phyloP scores from a whole-genome alignment of 345 rosid species.

The Trapa incisa region DNA sequence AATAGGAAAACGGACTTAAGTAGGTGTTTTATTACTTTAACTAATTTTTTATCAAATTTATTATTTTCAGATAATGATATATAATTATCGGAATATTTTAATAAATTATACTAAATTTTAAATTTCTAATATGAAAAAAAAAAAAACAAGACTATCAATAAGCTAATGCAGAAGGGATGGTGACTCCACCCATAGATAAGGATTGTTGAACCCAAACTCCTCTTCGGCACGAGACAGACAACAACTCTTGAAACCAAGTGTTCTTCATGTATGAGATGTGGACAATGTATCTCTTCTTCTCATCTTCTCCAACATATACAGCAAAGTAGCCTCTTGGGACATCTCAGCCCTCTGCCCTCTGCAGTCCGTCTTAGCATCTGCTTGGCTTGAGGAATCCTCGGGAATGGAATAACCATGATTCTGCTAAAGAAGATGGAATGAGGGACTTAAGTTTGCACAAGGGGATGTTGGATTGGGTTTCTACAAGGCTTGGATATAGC shows the following conservation, averaged over 20 bases:
- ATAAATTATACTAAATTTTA: too few relatives aligned
- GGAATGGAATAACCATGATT: slow-evolving; percentile 9
- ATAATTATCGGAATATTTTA: too few relatives aligned
- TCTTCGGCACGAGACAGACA: slow-evolving; percentile 2
- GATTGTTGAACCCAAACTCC: slow-evolving; percentile 21
- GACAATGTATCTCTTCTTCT: slow-evolving; percentile 22
- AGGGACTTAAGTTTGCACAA: too few relatives aligned
- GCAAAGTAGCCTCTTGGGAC: slow-evolving; percentile 28
- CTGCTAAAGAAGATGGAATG: neutral
- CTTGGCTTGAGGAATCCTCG: slow-evolving; percentile 5
- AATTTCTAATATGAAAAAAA: too few relatives aligned
- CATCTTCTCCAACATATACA: slow-evolving; percentile 26
- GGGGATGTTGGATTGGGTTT: neutral
- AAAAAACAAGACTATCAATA: too few relatives aligned
- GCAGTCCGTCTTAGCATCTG: neutral
- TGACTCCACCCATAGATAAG: too few relatives aligned
- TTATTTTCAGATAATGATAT: too few relatives aligned
- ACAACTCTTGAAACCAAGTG: slow-evolving; percentile 9
- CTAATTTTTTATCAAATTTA: too few relatives aligned
- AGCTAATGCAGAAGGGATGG: too few relatives aligned
- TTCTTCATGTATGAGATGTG: slow-evolving; percentile 27
- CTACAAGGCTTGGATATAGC: neutral
- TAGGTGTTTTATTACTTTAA: too few relatives aligned
- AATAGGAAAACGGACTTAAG: too few relatives aligned
- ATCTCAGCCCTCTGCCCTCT: neutral